Evolutionary conservation across 139 green algal species (phyloP), one percentile per base, ranked within the genome.

Genomic region (Deuterostichococcus epilithicus): DNA sequence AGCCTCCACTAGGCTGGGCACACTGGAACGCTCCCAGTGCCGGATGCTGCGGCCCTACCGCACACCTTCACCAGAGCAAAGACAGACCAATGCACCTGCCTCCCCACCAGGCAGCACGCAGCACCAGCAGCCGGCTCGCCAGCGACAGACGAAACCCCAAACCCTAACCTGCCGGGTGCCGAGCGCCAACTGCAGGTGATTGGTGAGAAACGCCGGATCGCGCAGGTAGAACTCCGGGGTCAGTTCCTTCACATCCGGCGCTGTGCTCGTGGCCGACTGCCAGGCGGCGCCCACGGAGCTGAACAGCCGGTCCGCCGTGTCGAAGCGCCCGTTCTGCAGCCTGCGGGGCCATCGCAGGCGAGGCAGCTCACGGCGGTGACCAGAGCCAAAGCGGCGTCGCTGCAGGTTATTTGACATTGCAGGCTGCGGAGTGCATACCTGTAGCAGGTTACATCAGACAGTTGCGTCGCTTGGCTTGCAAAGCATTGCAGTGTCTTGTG

Each of bases 211-310:
- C 70, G 89, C 88, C 34, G 36, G 36, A 5, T 4, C 35, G 33
- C 22, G 73, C 33, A 34, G 71, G 13, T 26, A 99, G 87, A 98
- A 98, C 85, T 99, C 96, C 25, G 96, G 96, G 44, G 96, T 97
- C 75, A 99, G 91, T 89, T 99, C 96, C 85, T 98, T 98, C 6
- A 99, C 94, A 78, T 99, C 96, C 0, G 90, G 89, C 25, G 82
- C 87, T 79, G 84, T 93, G 80, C 65, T 93, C 34, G 83, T 88
- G 6, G 93, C 91, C 30, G 85, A 89, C 42, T 92, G 83, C 95
- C 95, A 99, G 18, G 91, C 81, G 68, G 95, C 91, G 26, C 76
- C 42, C 1, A 99, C 80, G 37, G 78, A 89, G 44, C 80, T 85
- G 76, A 98, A 97, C 36, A 98, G 80, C 34, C 95, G 88, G 85